phyloP scores from a whole-genome alignment of 306 rosid genomes.

The Prunus salicina region DNA sequence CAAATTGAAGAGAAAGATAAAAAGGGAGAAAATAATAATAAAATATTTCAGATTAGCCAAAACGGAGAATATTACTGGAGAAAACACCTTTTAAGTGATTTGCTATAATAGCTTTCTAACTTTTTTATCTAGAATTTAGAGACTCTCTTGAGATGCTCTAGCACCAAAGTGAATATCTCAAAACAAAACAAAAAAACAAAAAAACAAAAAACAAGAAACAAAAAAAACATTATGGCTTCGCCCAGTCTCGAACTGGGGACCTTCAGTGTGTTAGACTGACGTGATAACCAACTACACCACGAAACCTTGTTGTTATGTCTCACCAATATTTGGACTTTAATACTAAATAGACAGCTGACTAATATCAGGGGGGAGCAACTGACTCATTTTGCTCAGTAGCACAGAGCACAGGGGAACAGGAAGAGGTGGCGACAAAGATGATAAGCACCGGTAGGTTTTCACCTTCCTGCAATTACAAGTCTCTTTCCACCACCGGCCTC shows the following conservation, averaged over 20 bases:
- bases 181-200: too few species aligned
- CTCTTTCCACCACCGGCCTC: constrained; percentile 11
- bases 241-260: constrained; percentile 44
- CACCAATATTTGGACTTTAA: accelerated
- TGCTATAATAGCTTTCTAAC: too few species aligned
- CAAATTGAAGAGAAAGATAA: too few species aligned
- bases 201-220: accelerated
- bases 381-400: neutral
- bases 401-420: neutral
- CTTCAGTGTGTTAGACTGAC: constrained; percentile 96
- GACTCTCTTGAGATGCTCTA: too few species aligned
- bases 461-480: constrained; percentile 25
- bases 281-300: constrained; percentile 91
- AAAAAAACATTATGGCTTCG: neutral
- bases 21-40: too few species aligned
- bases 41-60: too few species aligned
- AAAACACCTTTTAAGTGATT: too few species aligned
- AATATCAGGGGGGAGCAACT: neutral
- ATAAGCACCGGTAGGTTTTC: constrained; percentile 32
- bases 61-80: too few species aligned
- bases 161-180: too few species aligned
- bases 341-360: too few species aligned
- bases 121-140: too few species aligned
- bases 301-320: neutral
- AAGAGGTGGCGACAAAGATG: constrained; percentile 28